Conservation (phyloP, 495 filamentous ascomycete genomes). For the Penicillium parvum region DNA sequence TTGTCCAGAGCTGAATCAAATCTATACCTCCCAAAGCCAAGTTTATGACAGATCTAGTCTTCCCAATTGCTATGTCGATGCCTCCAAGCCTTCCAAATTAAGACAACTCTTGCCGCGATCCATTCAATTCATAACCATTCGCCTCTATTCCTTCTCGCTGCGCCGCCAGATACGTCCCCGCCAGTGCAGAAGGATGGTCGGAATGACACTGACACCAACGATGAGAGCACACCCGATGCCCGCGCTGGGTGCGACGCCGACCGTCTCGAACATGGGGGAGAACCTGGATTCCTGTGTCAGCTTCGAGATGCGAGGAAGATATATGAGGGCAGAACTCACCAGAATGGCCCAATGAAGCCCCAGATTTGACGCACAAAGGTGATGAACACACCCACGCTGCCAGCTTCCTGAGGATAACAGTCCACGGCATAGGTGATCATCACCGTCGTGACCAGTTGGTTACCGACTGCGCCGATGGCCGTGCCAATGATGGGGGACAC, state of each 20-base stretch:
- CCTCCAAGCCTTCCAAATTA: neutral
- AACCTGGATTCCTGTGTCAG: constrained; percentile 28
- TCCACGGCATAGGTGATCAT: constrained; percentile 52
- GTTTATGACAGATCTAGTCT: constrained; percentile 3
- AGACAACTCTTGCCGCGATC: neutral
- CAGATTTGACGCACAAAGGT: constrained; percentile 50
- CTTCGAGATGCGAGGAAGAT: neutral
- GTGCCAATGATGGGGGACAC: constrained; percentile 49
- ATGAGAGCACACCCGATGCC: constrained; percentile 32
- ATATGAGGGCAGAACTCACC: constrained; percentile 26
- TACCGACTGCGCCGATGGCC: constrained; percentile 47
- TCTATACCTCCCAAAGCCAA: constrained; percentile 7
- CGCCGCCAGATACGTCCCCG: constrained; percentile 22
- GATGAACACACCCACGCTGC: constrained; percentile 51
- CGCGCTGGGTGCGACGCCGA: constrained; percentile 38
- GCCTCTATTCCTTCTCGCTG: constrained; percentile 7
- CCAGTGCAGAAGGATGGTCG: constrained; percentile 33
- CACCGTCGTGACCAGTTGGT: constrained; percentile 54
- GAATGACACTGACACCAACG: constrained; percentile 34
- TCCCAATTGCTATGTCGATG: neutral
- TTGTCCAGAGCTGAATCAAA: constrained; percentile 4
- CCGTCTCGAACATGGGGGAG: constrained; percentile 39
- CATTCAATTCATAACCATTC: no score
- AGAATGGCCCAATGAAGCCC: constrained; percentile 57
- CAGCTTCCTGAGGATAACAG: constrained; percentile 44